Base-by-base conservation (phyloP, 2,329 filamentous ascomycete species). In the Xylaria sp. region DNA sequence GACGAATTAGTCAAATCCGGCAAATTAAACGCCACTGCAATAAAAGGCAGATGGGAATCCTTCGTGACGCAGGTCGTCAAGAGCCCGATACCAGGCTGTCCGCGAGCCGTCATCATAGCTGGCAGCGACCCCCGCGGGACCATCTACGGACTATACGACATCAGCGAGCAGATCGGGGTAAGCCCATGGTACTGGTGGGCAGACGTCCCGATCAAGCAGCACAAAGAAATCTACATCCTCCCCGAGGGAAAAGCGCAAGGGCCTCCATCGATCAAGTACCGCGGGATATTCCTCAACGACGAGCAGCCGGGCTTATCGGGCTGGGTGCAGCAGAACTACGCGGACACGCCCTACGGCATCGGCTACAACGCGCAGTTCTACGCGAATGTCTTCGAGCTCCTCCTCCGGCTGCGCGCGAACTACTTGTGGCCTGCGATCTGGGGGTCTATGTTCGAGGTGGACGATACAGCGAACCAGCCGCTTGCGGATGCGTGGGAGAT, bases 401-500 rank as follows among this genome's bases (percentile, higher is more conserved):
- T 92, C 1, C 83, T 92, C 5, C 83, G 90, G 6, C 80, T 90
- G 28, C 83, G 86, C 38, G 89, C 89, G 15, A 92, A 92, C 74
- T 92, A 92, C 70, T 78, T 92, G 52, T 92, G 90, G 90, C 90
- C 90, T 0, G 84, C 89, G 0, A 80, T 86, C 35, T 92, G 89
- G 90, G 84, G 83, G 5, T 84, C 83, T 66, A 91, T 91, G 82
- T 90, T 92, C 70, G 86, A 88, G 71, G 83, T 91, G 1, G 90
- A 92, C 64, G 90, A 92, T 71, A 80, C 84, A 2, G 80, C 82
- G 31, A 92, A 88, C 68, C 88, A 91, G 71, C 85, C 87, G 0
- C 81, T 91, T 4, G 88, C 89, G 0, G 88, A 92, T 69, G 88
- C 88, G n/a, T 92, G 87, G 72, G 89, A 87, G 42, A 85, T 92